Conservation (phyloP, 1,139 yeast genomes). For the Yamadazyma blattariae region DNA sequence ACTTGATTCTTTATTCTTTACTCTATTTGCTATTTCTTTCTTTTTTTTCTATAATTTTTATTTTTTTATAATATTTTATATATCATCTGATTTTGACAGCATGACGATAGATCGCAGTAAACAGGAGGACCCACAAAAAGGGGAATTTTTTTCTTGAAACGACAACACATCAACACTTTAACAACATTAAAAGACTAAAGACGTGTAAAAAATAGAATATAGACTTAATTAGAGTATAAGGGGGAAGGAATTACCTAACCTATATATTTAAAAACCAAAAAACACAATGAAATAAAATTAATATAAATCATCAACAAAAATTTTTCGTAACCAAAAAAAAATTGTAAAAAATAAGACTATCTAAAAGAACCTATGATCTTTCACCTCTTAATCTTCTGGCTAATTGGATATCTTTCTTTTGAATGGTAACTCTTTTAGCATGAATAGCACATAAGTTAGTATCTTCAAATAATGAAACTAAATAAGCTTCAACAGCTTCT, state of each 20-base stretch:
- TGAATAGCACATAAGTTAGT: constrained; percentile 54
- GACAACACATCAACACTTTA: too few relatives aligned
- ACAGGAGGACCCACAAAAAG: not conserved
- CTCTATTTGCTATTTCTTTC: not conserved
- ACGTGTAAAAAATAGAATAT: not conserved
- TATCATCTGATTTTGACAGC: too few relatives aligned
- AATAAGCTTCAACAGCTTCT: constrained; percentile 53
- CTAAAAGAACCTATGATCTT: constrained; percentile 36
- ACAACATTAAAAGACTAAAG: not conserved
- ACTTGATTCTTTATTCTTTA: not conserved
- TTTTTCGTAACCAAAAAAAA: too few relatives aligned
- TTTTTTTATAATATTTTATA: too few relatives aligned
- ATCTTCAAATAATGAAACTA: constrained; percentile 50
- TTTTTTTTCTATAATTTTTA: too few relatives aligned
- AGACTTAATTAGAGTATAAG: not conserved
- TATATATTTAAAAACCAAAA: constrained; percentile 3
- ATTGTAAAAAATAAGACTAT: not conserved
- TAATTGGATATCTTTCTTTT: constrained; percentile 53
- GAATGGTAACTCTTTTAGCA: constrained; percentile 54
- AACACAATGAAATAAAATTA: not conserved
- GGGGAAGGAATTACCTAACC: not conserved
- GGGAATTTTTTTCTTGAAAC: too few relatives aligned
- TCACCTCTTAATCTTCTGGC: constrained; percentile 57
- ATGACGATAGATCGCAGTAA: too few relatives aligned
- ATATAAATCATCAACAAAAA: constrained; percentile 1